These are phyloP conservation scores for Lipomyces spencermartinsiae DNA, from an alignment of 805 yeast genomes.

Conservation along the genomic window DNA sequence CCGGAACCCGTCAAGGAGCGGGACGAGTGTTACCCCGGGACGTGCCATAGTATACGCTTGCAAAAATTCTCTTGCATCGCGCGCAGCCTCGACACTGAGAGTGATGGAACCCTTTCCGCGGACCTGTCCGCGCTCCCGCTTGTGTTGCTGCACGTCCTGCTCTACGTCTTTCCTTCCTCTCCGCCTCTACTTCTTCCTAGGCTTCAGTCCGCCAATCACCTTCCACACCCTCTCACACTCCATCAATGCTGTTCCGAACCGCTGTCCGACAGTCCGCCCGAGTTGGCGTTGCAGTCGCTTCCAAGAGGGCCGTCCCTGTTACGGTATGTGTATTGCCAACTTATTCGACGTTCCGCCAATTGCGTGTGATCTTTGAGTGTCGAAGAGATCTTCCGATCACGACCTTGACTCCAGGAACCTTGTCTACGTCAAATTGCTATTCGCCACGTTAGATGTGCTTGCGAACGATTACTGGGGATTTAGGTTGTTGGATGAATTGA, in stretches of 20 bases:
- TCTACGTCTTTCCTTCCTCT: slow-evolving; percentile 1
- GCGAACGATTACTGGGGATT: neutral
- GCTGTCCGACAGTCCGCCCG: slow-evolving; percentile 51
- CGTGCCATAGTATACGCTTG: slow-evolving; percentile 12
- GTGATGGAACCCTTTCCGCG: neutral
- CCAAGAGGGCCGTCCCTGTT: slow-evolving; percentile 45
- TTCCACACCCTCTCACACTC: slow-evolving; percentile 25
- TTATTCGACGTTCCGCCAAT: neutral
- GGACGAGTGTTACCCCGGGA: slow-evolving; percentile 11
- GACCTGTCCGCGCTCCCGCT: neutral
- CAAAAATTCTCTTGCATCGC: slow-evolving; percentile 11
- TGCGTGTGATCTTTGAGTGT: neutral
- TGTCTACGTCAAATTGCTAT: neutral
- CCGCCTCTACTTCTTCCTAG: slow-evolving; percentile 18
- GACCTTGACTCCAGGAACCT: neutral
- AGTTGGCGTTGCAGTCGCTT: slow-evolving; percentile 47
- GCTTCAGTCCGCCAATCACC: slow-evolving; percentile 21
- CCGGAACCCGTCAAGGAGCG: slow-evolving; percentile 13
- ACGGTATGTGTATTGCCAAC: slow-evolving; percentile 40
- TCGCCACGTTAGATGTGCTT: neutral
- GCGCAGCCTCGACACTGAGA: neutral
- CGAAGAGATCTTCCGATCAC: neutral
- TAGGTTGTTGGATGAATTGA: neutral
- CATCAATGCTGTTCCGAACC: slow-evolving; percentile 47
- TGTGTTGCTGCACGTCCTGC: slow-evolving; percentile 1